Evolutionary conservation across 2,329 filamentous ascomycete genomes (phyloP), one percentile per base, ranked within the genome.

Genomic region (Colletotrichum agaves): DNA sequence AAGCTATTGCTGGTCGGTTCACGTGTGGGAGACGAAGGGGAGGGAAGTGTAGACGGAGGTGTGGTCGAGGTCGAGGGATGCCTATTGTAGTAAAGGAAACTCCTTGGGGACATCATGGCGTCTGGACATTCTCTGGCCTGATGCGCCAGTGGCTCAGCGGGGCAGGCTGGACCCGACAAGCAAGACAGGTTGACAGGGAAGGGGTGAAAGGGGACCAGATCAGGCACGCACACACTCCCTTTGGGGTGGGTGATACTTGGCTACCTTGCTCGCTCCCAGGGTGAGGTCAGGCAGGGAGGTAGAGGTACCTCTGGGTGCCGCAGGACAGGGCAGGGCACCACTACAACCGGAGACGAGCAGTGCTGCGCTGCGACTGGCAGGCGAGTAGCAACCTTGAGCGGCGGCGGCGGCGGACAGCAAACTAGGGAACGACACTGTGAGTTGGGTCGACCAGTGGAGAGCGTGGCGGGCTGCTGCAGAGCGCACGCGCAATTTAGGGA

Each of bases 61-160:
- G 61, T 66, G 68, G 49, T 59, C 46, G 52, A 49, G 64, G 60
- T 49, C 56, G 64, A 62, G 58, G 69, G 69, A 63, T 71, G 69
- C 60, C 56, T 67, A 66, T 69, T 71, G 67, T 67, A 71, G 67
- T 70, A 70, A 59, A 70, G 67, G 67, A 71, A 71, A 71, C 69
- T 71, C 63, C 69, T 71, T 60, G 69, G 69, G 67, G 69, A 70
- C 69, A 71, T 70, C 69, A 71, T 71, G 63, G 59, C 66, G 63
- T 61, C 68, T 70, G 64, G 60, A 69, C 64, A 62, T 70, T 62
- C 68, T 60, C 60, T 70, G 63, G 46, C 46, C 43, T 50, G 53
- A 46, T 55, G 61, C 67, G 58, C 67, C 58, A 64, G 64, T 63
- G 59, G 68, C 65, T 64, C 64, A 56, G 68, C 68, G 68, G 68